phyloP scores from a whole-genome alignment of 2,329 filamentous ascomycete genomes.

The Fusarium liriodendri region DNA sequence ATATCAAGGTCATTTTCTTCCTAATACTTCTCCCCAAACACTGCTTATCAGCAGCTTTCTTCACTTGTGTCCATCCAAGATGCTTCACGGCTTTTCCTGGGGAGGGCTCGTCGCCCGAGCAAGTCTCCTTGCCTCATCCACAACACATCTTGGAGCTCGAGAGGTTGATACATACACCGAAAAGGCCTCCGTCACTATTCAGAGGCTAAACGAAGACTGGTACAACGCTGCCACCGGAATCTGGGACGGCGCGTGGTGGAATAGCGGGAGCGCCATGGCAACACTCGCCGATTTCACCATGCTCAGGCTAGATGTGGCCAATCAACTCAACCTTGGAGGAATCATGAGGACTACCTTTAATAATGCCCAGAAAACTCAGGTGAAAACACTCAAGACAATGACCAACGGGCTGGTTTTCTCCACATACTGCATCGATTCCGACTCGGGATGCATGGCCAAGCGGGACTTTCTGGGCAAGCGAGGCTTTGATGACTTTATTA shows the following conservation, averaged over 20 bases:
- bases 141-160: constrained; percentile 25
- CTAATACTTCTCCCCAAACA: constrained; percentile 4
- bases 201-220: constrained; percentile 65
- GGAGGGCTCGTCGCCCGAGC: constrained; percentile 35
- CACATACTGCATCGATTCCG: constrained; percentile 49
- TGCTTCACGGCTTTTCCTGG: constrained; percentile 41
- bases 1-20: constrained; percentile 8
- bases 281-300: constrained; percentile 66
- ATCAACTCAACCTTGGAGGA: constrained; percentile 52
- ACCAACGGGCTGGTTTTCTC: constrained; percentile 53
- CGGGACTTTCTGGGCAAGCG: constrained; percentile 49
- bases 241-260: constrained; percentile 79
- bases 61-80: constrained; percentile 19
- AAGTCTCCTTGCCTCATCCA: constrained; percentile 27
- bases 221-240: constrained; percentile 71
- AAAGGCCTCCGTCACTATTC: constrained; percentile 49
- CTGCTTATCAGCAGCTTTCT: background rate
- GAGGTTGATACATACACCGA: constrained; percentile 45
- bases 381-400: constrained; percentile 54
- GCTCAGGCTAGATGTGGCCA: constrained; percentile 48
- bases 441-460: constrained; percentile 46
- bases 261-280: constrained; percentile 75
- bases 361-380: constrained; percentile 55
- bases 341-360: constrained; percentile 59
- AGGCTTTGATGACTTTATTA: constrained; percentile 57